Conservation (phyloP, 768 basidiomycete genomes). For the Hemileccinum rubropunctum region DNA sequence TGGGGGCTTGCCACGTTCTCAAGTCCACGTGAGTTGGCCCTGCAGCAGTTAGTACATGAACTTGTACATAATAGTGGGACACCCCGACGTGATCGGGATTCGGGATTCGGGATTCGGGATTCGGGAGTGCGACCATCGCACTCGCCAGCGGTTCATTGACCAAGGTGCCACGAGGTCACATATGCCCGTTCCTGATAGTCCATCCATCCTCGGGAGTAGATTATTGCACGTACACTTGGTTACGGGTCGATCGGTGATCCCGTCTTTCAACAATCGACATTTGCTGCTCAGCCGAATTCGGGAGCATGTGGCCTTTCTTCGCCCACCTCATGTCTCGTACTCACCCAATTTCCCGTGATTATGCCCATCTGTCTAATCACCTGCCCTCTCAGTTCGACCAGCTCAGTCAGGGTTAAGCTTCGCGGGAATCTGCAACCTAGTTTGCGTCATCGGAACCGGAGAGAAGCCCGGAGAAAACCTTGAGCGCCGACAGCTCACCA, state of each 20-base stretch:
- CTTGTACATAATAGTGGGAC: too few species aligned
- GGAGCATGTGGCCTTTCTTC: too few species aligned
- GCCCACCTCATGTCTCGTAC: too few species aligned
- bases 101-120: conserved; percentile 20
- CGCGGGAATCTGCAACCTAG: conserved; percentile 17
- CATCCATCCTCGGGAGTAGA: conserved; percentile 13
- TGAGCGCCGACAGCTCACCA: conserved; percentile 30
- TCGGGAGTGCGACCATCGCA: conserved; percentile 22
- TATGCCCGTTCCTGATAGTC: conserved; percentile 9
- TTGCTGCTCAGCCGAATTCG: too few species aligned
- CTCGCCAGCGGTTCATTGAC: conserved; percentile 14
- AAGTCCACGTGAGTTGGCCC: too few species aligned
- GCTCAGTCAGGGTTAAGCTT: conserved; percentile 18
- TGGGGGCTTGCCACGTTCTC: too few species aligned
- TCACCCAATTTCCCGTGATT: too few species aligned
- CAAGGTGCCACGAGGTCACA: conserved; percentile 18
- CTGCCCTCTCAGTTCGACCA: not conserved
- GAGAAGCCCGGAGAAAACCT: conserved; percentile 19
- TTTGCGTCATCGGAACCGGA: conserved; percentile 21
- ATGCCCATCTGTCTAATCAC: too few species aligned
- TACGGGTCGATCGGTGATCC: conserved; percentile 8
- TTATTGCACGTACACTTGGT: not conserved
- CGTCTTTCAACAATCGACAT: too few species aligned
- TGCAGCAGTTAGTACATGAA: too few species aligned
- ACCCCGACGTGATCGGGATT: conserved; percentile 11